Base-by-base conservation (phyloP, 1,284 basidiomycete genomes). In the Austroboletus novae-zelandiae region DNA sequence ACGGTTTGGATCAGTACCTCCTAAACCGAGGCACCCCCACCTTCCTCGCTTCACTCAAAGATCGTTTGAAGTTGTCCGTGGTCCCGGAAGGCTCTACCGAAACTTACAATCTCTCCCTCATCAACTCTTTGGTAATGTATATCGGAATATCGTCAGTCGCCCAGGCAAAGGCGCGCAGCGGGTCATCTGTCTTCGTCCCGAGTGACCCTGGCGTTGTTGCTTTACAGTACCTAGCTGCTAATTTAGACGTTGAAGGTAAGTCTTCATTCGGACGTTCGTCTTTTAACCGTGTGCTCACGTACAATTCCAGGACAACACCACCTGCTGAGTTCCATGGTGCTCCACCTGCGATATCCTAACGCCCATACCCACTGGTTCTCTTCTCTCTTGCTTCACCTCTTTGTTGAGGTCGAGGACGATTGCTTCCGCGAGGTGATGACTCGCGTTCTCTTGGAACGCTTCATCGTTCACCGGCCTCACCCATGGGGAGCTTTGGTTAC, bases 351-450 rank as follows among this genome's bases (percentile, higher is more conserved):
- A 62, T 95, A 93, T 77, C 93, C 94, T 31, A 94, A 94, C 62
- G 91, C 93, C n/a, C 94, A 96, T 73, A 98, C 94, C 46, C 87
- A 91, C 68, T 98, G 94, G 92, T 98, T 95, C 78, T 90, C 89
- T 67, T 87, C 84, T 41, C 78, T 98, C 55, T 73, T 98, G 52
- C 79, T 98, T 43, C 81, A 94, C 69, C 81, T 97, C 40, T 99
- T 98, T 73, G 65, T 77, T 40, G 84, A 91, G 60, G 77, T 86
- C 47, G 79, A 82, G 60, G 81, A 83, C 54, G 88, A 89, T 45
- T 80, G 79, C 39, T 89, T 97, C 73, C 82, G 87, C 58, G 96
- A 98, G 73, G 84, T 96, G 57, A 85, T 97, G 74, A 89, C 91
- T 37, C 89, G 90, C 52, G 92, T 97, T 29, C 79, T 99, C 27